Evolutionary conservation across 371 early-diverging fungal genomes (phyloP).

Genomic region (Capillidium rhysosporum): DNA sequence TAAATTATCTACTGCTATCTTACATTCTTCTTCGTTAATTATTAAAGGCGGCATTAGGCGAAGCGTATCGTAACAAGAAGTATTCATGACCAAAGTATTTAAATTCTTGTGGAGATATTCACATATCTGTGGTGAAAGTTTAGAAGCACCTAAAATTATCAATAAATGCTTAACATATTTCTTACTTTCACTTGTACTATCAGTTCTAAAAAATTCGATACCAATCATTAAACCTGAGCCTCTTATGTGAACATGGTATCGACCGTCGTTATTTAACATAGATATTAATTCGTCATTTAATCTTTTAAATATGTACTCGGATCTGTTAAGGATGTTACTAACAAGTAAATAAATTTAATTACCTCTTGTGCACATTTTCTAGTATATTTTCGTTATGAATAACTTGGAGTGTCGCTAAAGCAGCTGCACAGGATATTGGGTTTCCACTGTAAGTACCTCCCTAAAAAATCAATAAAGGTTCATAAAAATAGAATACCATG

Average conservation of each 20-base stretch:
- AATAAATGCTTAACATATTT: neutral
- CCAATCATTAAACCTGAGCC: constrained; percentile 39
- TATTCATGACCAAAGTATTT: constrained; percentile 26
- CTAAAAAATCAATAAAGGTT: neutral
- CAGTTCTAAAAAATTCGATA: constrained; percentile 21
- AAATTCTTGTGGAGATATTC: constrained; percentile 17
- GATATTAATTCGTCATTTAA: constrained; percentile 17
- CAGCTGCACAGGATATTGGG: constrained; percentile 25
- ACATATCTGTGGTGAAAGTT: constrained; percentile 17
- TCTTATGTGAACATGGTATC: constrained; percentile 22
- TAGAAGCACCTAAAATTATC: constrained; percentile 12
- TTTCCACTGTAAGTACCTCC: constrained; percentile 30
- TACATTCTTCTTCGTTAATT: constrained; percentile 25
- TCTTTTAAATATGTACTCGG: constrained; percentile 22
- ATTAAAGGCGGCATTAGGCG: constrained; percentile 32
- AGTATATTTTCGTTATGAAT: constrained; percentile 20
- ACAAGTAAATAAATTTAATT: constrained; percentile 2
- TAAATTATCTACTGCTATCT: constrained; percentile 19
- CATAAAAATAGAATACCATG: constrained; percentile 12
- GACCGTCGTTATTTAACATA: constrained; percentile 16
- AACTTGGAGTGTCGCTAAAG: constrained; percentile 21
- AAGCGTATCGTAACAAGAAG: constrained; percentile 30
- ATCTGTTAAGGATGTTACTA: constrained; percentile 8
- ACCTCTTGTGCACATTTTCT: constrained; percentile 18
- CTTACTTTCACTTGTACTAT: neutral